These are phyloP conservation scores for Chloris gayana DNA, from an alignment of 176 grass and related monocot species.

Conservation along the genomic window DNA sequence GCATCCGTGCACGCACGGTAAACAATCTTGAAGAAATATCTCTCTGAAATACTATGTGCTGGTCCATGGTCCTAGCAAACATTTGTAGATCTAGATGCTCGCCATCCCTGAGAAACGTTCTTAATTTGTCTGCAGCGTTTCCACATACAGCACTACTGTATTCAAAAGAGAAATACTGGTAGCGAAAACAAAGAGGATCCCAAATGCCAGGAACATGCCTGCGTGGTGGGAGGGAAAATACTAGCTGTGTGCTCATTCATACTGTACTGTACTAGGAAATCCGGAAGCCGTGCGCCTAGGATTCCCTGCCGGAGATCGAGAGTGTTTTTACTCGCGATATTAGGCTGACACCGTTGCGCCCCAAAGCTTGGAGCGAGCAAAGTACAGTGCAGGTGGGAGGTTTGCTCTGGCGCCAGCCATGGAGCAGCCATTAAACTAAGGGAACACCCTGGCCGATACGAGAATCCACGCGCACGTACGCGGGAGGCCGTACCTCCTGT, in stretches of 20 bases:
- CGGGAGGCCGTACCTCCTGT: slow-evolving; percentile 7
- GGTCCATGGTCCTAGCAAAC: background rate
- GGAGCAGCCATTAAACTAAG: background rate
- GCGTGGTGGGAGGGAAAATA: background rate
- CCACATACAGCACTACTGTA: no score
- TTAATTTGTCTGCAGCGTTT: background rate
- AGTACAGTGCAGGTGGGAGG: background rate
- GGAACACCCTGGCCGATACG: slow-evolving; percentile 32
- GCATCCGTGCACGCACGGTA: slow-evolving; percentile 20
- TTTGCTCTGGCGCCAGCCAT: slow-evolving; percentile 18
- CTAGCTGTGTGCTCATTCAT: background rate
- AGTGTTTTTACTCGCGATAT: background rate
- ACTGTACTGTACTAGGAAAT: background rate
- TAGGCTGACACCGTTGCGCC: background rate
- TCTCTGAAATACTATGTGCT: background rate
- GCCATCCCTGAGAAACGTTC: background rate
- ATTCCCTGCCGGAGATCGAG: slow-evolving; percentile 14
- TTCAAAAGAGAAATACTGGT: background rate
- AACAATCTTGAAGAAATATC: slow-evolving; percentile 11
- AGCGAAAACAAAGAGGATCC: background rate
- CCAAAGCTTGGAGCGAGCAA: background rate
- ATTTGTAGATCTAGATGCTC: slow-evolving; percentile 30
- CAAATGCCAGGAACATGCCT: background rate
- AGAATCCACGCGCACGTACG: slow-evolving; percentile 29
- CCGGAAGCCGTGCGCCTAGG: slow-evolving; percentile 15